Base-by-base conservation (phyloP, 2,329 filamentous ascomycete species). In the Aureobasidium pullulans region DNA sequence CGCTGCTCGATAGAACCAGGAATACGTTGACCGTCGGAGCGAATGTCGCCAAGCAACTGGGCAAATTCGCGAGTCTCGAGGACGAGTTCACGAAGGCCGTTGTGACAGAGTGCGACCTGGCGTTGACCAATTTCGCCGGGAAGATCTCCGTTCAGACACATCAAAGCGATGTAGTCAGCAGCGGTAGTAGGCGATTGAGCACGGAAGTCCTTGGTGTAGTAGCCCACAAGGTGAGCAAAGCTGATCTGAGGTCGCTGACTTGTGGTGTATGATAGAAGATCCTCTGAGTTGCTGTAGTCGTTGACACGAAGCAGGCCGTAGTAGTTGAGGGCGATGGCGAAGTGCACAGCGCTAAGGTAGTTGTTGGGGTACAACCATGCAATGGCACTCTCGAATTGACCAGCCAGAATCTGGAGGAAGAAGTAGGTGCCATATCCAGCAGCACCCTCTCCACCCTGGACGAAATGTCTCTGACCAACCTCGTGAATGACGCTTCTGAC, bases 41-140 rank as follows among this genome's bases (percentile, higher is more conserved):
- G 84, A 66, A 99, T 91, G 71, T 99, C 95, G 57, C 95, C 94
- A 50, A 99, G 85, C 13, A 99, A 79, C 68, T 90, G 89, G 68
- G 92, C 93, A 73, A 97, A 99, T 70, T 99, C 94, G 65, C 93
- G 85, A 19, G 92, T 96, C 75, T 99, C 94, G n/a, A 99, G 81
- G 29, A 96, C 91, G 59, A 97, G 85, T 73, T 97, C 94, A 37
- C 92, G 89, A 60, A 99, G 79, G 6, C 91, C 93, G 73, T 96
- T 90, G 72, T 96, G 90, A 73, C 93, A 97, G 39, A 96, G 83
- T 49, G 83, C 84, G 57, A 86, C 83, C 70, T 96, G 93, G 44
- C 87, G 86, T 62, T 83, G 84, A 60, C 90, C 91, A 6, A 86
- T 79, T 60, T 89, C 83, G 19, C 87, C 88, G 29, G 81, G 83